Percentiles rank a stretch among this genome's conserved stretches.
Evolutionary conservation across 148 eudicot species (phyloP).

Genomic region (Fagopyrum tataricum): DNA sequence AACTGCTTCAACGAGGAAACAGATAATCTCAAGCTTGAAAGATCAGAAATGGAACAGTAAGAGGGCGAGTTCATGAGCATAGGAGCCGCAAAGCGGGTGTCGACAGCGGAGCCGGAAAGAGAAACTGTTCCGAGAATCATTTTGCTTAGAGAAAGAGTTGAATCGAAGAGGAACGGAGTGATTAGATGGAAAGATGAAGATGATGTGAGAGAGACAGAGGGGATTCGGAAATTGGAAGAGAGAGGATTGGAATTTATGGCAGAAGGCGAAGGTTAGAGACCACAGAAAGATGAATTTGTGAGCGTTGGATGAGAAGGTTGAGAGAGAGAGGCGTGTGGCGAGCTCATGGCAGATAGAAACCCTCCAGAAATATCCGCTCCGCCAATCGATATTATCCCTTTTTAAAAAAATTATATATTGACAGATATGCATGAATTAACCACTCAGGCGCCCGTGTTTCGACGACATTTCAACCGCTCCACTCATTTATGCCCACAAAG

Average conservation of each 20-base stretch:
- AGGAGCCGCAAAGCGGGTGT: conserved; percentile 1
- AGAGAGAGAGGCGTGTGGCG: conserved; percentile 68
- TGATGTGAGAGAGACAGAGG: not conserved
- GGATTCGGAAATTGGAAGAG: not conserved
- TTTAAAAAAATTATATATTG: not conserved
- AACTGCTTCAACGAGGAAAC: not conserved
- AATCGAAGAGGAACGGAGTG: not conserved
- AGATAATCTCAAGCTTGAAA: not conserved
- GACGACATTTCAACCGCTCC: not conserved
- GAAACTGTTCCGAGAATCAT: conserved; percentile 15
- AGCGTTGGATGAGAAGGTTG: conserved; percentile 25
- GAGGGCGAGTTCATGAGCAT: conserved; percentile 16
- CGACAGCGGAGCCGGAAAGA: conserved; percentile 11
- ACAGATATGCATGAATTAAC: not conserved
- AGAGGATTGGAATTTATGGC: not conserved
- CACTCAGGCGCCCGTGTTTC: not conserved
- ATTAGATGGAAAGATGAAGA: not conserved
- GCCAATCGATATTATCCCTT: not conserved
- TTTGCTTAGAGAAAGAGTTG: not conserved
- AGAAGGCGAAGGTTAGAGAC: not conserved
- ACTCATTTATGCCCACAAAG: not conserved
- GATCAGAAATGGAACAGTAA: not conserved
- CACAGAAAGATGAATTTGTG: conserved; percentile 13
- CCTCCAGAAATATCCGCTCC: conserved; percentile 26
- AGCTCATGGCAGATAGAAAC: conserved; percentile 46